Evolutionary conservation across 2,329 filamentous ascomycete genomes (phyloP).

Genomic region (Chaetomiaceae sp.): DNA sequence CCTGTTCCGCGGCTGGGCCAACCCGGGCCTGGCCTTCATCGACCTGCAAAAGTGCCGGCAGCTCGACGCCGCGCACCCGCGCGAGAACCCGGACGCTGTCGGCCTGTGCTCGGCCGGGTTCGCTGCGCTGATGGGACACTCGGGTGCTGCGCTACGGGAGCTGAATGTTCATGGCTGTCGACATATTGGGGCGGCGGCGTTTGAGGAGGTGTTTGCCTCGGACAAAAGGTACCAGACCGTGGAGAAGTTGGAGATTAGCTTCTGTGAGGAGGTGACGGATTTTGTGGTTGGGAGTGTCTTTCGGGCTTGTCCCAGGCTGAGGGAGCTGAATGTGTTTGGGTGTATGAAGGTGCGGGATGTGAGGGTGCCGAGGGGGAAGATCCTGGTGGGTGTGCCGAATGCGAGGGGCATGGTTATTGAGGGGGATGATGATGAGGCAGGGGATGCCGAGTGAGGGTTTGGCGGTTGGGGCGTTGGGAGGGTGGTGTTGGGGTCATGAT

Average conservation of each 20-base stretch:
- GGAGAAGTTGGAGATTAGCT: constrained; percentile 69
- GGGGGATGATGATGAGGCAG: constrained; percentile 33
- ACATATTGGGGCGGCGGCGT: constrained; percentile 67
- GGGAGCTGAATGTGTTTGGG: constrained; percentile 58
- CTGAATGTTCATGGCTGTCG: constrained; percentile 82
- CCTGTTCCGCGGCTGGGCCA: constrained; percentile 73
- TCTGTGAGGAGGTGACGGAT: constrained; percentile 65
- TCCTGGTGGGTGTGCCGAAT: constrained; percentile 55
- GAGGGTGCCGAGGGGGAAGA: constrained; percentile 49
- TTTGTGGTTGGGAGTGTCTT: constrained; percentile 61
- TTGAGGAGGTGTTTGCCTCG: constrained; percentile 66
- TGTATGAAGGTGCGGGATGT: constrained; percentile 58
- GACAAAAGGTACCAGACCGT: constrained; percentile 62
- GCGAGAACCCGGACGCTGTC: constrained; percentile 58
- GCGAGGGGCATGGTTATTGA: constrained; percentile 57
- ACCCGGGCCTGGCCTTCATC: constrained; percentile 62
- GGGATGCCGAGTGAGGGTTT: not conserved
- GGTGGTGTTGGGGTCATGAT: not conserved
- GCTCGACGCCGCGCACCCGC: constrained; percentile 65
- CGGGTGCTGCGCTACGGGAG: constrained; percentile 57
- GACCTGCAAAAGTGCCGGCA: constrained; percentile 77
- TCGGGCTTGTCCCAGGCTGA: constrained; percentile 55
- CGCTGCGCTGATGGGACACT: constrained; percentile 77
- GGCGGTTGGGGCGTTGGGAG: not conserved
- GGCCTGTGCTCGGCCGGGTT: constrained; percentile 76